Evolutionary conservation across 2,329 filamentous ascomycete species (phyloP), one percentile per base, ranked within the genome.

Genomic region (Arthrinium phaeospermum): DNA sequence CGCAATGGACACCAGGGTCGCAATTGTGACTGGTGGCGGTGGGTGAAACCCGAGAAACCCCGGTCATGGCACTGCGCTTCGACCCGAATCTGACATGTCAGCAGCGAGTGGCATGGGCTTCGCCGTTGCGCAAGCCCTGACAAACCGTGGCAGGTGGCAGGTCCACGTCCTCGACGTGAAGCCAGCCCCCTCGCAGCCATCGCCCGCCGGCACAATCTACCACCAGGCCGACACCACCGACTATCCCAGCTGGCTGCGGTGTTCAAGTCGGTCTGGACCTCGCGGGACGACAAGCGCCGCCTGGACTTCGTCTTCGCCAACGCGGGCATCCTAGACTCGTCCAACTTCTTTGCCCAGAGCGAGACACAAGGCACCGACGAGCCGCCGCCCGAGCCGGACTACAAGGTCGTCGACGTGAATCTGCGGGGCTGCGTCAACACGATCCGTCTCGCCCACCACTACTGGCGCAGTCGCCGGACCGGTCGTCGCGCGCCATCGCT

Each of bases 221-320:
- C 41, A 69, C 44, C 44, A 69, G 47, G 44, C 44, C 44, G 67
- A 69, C 47, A 69, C 24, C 10, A 16, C 67, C 24, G 37, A 69
- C 67, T 69, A 69, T 13, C 24, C 24, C 67, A 69, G 44, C 44
- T 69, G 24, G 24, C 27, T 19, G 53, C 53, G 2, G 53, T 61
- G 4, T 71, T 71, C 69, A 71, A 46, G 69, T 57, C 30, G 10
- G n/a, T 47, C 10, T 71, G 34, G n/a, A 41, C 41, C 16, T 19
- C 8, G 4, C 24, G 69, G 12, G 22, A 14, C 10, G 16, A 64
- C 10, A 30, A 51, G 22, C 51, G 51, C 51, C 53, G 53, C 14
- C 51, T 71, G 16, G 69, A 71, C 53, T 71, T 71, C 16, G 49
- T 71, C 53, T 71, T 71, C 14, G 69, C 69, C 34, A 71, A 71